phyloP scores from a whole-genome alignment of 805 yeast genomes.

The Wickerhamomyces canadensis region DNA sequence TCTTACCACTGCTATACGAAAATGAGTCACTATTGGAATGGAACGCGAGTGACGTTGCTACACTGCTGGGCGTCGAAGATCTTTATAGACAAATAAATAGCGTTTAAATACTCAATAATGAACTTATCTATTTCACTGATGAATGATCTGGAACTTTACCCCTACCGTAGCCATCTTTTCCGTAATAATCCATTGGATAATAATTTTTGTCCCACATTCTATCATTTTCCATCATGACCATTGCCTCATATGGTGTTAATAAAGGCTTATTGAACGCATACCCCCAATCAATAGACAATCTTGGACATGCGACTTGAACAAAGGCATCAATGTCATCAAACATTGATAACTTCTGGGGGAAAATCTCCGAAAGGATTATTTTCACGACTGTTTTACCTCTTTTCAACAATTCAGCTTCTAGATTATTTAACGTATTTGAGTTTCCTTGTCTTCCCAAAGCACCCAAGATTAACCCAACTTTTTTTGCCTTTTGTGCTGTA shows the following conservation, averaged over 20 bases:
- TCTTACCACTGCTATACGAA: slow-evolving; percentile 30
- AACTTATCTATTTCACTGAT: slow-evolving; percentile 9
- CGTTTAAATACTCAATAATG: not conserved
- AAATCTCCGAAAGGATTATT: slow-evolving; percentile 85
- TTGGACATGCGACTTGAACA: slow-evolving; percentile 96
- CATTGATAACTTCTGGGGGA: slow-evolving; percentile 87
- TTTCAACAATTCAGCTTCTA: slow-evolving; percentile 48
- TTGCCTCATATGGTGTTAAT: slow-evolving; percentile 92
- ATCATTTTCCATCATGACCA: slow-evolving; percentile 79
- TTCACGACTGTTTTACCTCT: slow-evolving; percentile 68
- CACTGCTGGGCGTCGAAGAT: slow-evolving; percentile 64
- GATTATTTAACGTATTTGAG: slow-evolving; percentile 61
- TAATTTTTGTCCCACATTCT: slow-evolving; percentile 52
- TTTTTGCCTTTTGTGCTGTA: slow-evolving; percentile 52
- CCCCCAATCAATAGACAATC: slow-evolving; percentile 97
- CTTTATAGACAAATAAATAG: slow-evolving; percentile 7
- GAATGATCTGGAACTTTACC: slow-evolving; percentile 61
- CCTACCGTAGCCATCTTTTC: slow-evolving; percentile 85
- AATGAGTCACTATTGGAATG: slow-evolving; percentile 38
- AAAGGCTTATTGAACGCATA: slow-evolving; percentile 92
- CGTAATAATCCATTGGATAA: slow-evolving; percentile 96
- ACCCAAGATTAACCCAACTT: slow-evolving; percentile 83
- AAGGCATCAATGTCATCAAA: slow-evolving; percentile 93
- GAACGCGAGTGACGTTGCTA: slow-evolving; percentile 56
- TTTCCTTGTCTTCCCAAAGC: slow-evolving; percentile 96